phyloP scores from a whole-genome alignment of 169 alveolate genomes.

The Plasmodium reichenowi region DNA sequence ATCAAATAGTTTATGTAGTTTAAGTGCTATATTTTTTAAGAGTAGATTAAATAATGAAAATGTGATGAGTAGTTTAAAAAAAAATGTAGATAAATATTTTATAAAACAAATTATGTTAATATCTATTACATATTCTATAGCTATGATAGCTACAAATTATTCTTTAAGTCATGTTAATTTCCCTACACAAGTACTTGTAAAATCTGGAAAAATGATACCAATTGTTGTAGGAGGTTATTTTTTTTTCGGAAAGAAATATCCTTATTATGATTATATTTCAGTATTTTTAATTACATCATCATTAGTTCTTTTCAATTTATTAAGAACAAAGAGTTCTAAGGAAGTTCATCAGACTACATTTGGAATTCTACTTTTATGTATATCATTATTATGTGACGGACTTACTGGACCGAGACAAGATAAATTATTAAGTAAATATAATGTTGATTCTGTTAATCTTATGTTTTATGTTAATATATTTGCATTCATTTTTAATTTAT shows the following conservation, averaged over 20 bases:
- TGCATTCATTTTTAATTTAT: slow-evolving; percentile 82
- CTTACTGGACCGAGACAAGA: slow-evolving; percentile 94
- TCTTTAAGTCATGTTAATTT: slow-evolving; percentile 90
- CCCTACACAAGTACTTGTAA: slow-evolving; percentile 93
- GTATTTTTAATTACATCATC: slow-evolving; percentile 90
- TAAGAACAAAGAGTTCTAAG: slow-evolving; percentile 79
- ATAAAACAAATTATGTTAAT: slow-evolving; percentile 79
- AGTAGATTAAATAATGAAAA: slow-evolving; percentile 37
- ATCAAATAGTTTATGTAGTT: slow-evolving; percentile 64
- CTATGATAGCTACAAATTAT: slow-evolving; percentile 89
- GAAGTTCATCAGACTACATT: slow-evolving; percentile 82
- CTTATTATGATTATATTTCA: slow-evolving; percentile 91
- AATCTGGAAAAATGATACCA: slow-evolving; percentile 94
- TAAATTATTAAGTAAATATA: slow-evolving; percentile 84
- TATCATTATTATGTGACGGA: slow-evolving; percentile 92
- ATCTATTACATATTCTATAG: slow-evolving; percentile 85
- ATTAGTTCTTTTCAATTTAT: slow-evolving; percentile 86
- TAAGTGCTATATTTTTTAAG: slow-evolving; percentile 43
- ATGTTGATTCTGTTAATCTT: slow-evolving; percentile 85
- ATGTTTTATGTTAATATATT: slow-evolving; percentile 90
- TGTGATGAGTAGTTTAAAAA: slow-evolving; percentile 26
- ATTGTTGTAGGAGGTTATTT: slow-evolving; percentile 90
- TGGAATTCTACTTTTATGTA: slow-evolving; percentile 87
- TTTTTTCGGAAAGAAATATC: slow-evolving; percentile 89
- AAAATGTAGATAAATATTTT: slow-evolving; percentile 53